These are phyloP conservation scores for Hanseniaspora vineae DNA, from an alignment of 805 yeast species.

Conservation along the genomic window DNA sequence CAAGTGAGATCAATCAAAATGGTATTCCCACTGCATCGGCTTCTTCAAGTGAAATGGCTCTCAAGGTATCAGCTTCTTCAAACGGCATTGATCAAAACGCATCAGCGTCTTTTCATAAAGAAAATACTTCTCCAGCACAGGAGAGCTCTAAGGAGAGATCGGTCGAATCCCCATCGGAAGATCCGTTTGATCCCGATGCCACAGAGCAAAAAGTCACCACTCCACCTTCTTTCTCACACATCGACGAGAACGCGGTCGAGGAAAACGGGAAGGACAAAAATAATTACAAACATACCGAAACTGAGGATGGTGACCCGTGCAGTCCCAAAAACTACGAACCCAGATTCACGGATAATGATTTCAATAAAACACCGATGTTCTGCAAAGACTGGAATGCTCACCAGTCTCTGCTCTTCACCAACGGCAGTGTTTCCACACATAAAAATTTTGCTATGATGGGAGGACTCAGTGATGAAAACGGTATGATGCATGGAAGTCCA, in stretches of 20 bases:
- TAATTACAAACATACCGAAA: not conserved
- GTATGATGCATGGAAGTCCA: not conserved
- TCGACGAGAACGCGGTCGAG: not conserved
- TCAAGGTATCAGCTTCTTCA: too few relatives aligned
- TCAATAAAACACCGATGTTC: not conserved
- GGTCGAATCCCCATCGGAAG: too few relatives aligned
- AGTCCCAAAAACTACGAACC: not conserved
- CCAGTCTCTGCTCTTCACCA: not conserved
- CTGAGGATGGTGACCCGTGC: not conserved
- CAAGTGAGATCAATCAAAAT: too few relatives aligned
- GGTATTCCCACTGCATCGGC: too few relatives aligned
- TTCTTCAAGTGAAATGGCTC: too few relatives aligned
- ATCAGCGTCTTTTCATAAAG: too few relatives aligned
- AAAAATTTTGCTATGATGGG: not conserved
- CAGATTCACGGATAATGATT: not conserved
- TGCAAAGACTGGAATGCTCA: not conserved
- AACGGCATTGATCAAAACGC: too few relatives aligned
- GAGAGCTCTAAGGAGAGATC: too few relatives aligned
- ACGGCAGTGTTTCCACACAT: too few relatives aligned
- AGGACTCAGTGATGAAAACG: not conserved
- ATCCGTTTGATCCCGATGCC: not conserved
- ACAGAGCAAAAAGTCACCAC: not conserved
- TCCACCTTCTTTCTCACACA: slow-evolving; percentile 3
- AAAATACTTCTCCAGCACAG: too few relatives aligned
- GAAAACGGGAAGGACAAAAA: too few relatives aligned